phyloP scores from a whole-genome alignment of 345 rosid genomes.

The Rhodamnia argentea region DNA sequence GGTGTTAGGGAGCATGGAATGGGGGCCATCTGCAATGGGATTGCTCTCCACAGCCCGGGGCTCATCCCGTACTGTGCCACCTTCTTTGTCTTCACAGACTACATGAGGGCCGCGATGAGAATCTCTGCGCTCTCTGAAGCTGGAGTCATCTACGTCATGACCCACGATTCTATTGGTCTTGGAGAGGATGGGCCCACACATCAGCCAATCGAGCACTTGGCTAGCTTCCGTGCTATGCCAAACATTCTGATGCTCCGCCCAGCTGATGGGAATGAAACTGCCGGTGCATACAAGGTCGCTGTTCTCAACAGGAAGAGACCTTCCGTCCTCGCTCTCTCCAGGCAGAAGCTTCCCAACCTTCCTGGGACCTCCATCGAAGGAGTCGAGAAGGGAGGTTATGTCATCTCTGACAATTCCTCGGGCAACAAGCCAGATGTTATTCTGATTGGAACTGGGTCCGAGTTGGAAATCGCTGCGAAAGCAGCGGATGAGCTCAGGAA shows the following conservation, averaged over 20 bases:
- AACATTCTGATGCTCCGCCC: conserved; percentile 90
- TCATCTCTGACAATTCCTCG: conserved; percentile 71
- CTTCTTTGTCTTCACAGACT: conserved; percentile 97
- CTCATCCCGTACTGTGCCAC: conserved; percentile 92
- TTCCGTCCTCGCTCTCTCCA: conserved; percentile 73
- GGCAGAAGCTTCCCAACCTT: conserved; percentile 85
- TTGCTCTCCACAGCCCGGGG: conserved; percentile 81
- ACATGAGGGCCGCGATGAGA: conserved; percentile 96
- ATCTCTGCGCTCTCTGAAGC: conserved; percentile 71
- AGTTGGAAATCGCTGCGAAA: conserved; percentile 75
- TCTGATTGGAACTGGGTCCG: conserved; percentile 91
- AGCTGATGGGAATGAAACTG: conserved; percentile 93
- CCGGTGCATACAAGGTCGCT: conserved; percentile 86
- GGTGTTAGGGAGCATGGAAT: conserved; percentile 95
- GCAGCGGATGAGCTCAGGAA: conserved; percentile 67
- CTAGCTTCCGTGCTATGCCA: conserved; percentile 99
- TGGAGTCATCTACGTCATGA: conserved; percentile 91
- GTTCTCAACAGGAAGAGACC: conserved; percentile 68
- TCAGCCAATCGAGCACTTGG: conserved; percentile 89
- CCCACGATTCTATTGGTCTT: conserved; percentile 94
- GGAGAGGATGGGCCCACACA: conserved; percentile 99
- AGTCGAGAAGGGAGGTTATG: conserved; percentile 84
- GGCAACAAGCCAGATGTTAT: conserved; percentile 90
- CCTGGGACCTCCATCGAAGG: conserved; percentile 84
- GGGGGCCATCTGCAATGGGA: conserved; percentile 94